Base-by-base conservation (phyloP, 495 filamentous ascomycete species). In the Parathielavia appendiculata region DNA sequence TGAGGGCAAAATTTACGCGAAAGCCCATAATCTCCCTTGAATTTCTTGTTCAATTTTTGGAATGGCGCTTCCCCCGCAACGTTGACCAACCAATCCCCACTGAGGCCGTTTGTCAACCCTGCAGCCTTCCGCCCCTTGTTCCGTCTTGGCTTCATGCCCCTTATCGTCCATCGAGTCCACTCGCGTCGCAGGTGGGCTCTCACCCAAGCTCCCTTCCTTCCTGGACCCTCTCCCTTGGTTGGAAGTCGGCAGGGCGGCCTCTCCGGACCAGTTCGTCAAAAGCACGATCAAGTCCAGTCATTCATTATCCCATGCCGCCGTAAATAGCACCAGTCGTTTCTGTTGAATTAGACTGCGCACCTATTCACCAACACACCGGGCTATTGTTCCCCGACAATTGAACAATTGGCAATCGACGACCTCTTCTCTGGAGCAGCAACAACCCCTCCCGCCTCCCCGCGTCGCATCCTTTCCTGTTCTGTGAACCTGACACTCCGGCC, bases 391-490 rank as follows among this genome's bases (percentile, higher is more conserved):
- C 54, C 54, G 54, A 57, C 54, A 57, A 57, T 57, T 17, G 35
- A 56, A 56, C 54, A 56, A 56, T 56, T n/a, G n/a, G 8, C 26
- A 45, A 11, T 53, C 43, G 17, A 51, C 45, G 17, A 32, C 43
- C 32, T 14, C 54, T 10, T 17, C 17, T 49, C 20, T 32, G 14
- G 22, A n/a, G 17, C 49, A 26, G 40, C 61, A 34, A 49, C 46
- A 13, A 38, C 49, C 34, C 26, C 53, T 16, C 19, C 40, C 45
- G 4, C 41, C 54, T 30, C 45, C 45, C 54, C 35, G 36, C 46
- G 62, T 60, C 62, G 41, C 62, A 66, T 65, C 64, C 26, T 55
- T 65, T 43, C 66, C 65, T 16, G 51, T 60, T 65, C 57, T 49
- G 63, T 60, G 54, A 26, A 51, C 45, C 57, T 65, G 62, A 66